Evolutionary conservation across 495 filamentous ascomycete genomes (phyloP).

Genomic region (Oidiodendron maius): DNA sequence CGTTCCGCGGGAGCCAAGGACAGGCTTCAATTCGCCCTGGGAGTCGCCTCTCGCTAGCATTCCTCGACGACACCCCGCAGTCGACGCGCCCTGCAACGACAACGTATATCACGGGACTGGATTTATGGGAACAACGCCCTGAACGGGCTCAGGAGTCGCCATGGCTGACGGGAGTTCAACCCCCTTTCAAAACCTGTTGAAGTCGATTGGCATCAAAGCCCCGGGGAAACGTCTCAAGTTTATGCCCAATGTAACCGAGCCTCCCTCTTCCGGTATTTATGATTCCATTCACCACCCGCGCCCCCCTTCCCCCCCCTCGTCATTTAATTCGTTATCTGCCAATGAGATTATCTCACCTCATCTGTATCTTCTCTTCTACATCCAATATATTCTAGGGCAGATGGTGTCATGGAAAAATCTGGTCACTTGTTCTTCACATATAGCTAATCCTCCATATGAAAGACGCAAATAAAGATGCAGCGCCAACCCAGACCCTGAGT

Average conservation of each 20-base stretch:
- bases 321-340: neutral
- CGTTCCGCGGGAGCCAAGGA: too few species aligned
- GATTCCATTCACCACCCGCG: neutral
- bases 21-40: too few species aligned
- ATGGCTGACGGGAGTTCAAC: neutral
- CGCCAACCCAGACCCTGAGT: slow-evolving; percentile 7
- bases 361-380: neutral
- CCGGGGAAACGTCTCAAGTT: slow-evolving; percentile 27
- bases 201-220: slow-evolving; percentile 31
- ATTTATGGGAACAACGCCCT: too few species aligned
- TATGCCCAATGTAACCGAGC: slow-evolving; percentile 9
- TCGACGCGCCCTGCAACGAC: too few species aligned
- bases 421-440: neutral
- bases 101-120: too few species aligned
- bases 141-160: too few species aligned
- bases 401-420: neutral
- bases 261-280: slow-evolving; percentile 6
- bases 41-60: too few species aligned
- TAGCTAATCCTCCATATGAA: slow-evolving; percentile 2
- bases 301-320: neutral
- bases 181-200: slow-evolving; percentile 9
- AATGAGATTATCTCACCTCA: neutral
- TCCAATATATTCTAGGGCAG: neutral
- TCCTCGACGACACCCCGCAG: too few species aligned
- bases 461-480: slow-evolving; percentile 7